Conservation (phyloP, 768 basidiomycete genomes). For the Amanita polypyramis region DNA sequence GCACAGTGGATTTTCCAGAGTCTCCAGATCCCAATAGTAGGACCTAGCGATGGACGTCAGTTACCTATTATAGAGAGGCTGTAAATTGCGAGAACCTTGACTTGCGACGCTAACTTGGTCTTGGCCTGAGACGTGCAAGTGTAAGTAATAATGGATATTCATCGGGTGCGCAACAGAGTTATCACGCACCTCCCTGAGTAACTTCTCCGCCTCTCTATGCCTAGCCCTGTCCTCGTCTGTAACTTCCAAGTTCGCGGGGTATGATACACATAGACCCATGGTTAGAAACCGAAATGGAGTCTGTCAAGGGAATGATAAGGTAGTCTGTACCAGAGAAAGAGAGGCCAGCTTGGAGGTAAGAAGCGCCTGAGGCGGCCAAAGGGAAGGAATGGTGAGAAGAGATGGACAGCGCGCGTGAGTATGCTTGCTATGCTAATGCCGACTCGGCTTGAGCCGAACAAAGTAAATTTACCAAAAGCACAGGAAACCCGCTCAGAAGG, state of each 20-base stretch:
- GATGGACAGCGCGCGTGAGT: neutral
- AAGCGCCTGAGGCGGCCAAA: neutral
- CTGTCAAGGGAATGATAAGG: slow-evolving; percentile 1
- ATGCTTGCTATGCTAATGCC: too few species aligned
- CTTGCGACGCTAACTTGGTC: slow-evolving; percentile 56
- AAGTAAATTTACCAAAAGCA: too few species aligned
- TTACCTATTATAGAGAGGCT: slow-evolving; percentile 4
- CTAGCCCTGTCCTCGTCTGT: slow-evolving; percentile 57
- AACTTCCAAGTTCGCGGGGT: slow-evolving; percentile 42
- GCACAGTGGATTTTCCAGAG: slow-evolving; percentile 86
- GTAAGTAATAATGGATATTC: slow-evolving; percentile 6
- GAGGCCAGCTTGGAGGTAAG: slow-evolving; percentile 3
- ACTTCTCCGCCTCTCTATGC: slow-evolving; percentile 67
- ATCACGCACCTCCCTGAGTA: slow-evolving; percentile 57
- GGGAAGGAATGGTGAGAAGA: neutral
- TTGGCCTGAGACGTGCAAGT: slow-evolving; percentile 43
- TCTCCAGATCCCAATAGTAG: slow-evolving; percentile 89
- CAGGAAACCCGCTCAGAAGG: too few species aligned
- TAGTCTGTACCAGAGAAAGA: neutral
- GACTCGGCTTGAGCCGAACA: too few species aligned
- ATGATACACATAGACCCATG: slow-evolving; percentile 80
- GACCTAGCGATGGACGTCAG: slow-evolving; percentile 35
- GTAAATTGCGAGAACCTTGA: slow-evolving; percentile 45
- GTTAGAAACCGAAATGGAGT: neutral
- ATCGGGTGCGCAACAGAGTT: neutral